Evolutionary conservation across 768 basidiomycete genomes (phyloP).

Genomic region (Xerocomellus amylosporus): DNA sequence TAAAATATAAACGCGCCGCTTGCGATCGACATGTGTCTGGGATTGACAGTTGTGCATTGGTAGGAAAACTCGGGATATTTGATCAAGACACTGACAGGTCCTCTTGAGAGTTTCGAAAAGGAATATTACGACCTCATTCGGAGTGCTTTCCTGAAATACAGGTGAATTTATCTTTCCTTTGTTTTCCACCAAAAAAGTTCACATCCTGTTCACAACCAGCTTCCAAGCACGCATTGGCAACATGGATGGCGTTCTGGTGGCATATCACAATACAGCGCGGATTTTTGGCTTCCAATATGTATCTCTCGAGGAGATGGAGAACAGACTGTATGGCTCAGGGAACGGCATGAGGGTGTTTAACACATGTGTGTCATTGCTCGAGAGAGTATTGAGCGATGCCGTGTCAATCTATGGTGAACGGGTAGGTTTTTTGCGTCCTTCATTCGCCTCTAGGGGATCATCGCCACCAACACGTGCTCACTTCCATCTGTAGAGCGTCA

Average conservation of each 20-base stretch:
- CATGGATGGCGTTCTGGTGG: constrained; percentile 93
- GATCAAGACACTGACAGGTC: constrained; percentile 61
- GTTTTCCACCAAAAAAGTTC: background rate
- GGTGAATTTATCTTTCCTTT: constrained; percentile 39
- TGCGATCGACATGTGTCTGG: background rate
- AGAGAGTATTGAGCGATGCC: constrained; percentile 59
- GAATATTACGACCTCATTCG: constrained; percentile 95
- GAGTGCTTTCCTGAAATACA: constrained; percentile 93
- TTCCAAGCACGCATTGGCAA: constrained; percentile 95
- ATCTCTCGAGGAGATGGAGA: constrained; percentile 84
- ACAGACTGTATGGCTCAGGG: constrained; percentile 60
- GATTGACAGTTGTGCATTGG: background rate
- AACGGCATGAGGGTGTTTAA: constrained; percentile 70
- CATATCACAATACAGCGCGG: constrained; percentile 82
- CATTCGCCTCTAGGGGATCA: background rate
- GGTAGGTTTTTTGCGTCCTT: constrained; percentile 39
- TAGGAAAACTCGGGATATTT: constrained; percentile 81
- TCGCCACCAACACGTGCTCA: background rate
- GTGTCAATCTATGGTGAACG: constrained; percentile 59
- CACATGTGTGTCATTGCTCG: constrained; percentile 69
- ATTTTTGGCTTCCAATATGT: constrained; percentile 96
- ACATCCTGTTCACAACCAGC: constrained; percentile 36
- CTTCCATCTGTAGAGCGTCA: constrained; percentile 43
- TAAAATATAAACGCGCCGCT: constrained; percentile 19
- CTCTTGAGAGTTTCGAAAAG: constrained; percentile 78